These are phyloP conservation scores for Diaporthe humulicola DNA, from an alignment of 2,329 filamentous ascomycete genomes.

Conservation along the genomic window DNA sequence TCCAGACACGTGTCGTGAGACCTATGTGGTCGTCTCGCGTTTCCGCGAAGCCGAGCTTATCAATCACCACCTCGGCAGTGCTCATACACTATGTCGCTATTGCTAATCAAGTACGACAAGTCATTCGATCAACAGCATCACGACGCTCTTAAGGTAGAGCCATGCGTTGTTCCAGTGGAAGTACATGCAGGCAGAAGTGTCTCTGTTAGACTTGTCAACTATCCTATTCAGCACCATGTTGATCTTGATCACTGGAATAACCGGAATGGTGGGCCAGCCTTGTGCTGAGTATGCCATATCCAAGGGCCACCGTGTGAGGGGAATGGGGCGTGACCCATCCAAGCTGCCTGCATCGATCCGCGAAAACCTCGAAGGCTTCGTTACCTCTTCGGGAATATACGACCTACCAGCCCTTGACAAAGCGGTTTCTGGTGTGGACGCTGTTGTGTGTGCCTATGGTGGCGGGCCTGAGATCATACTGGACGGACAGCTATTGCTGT, in stretches of 20 bases:
- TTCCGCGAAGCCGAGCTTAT: not conserved
- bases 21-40: not conserved
- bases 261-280: constrained; percentile 21
- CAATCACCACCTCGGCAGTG: not conserved
- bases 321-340: not conserved
- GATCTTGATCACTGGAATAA: constrained; percentile 15
- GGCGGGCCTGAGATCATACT: not conserved
- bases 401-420: not conserved
- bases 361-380: not conserved
- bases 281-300: constrained; percentile 5
- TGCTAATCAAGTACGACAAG: not conserved
- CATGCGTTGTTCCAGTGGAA: not conserved
- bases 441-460: not conserved
- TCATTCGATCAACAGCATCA: not conserved
- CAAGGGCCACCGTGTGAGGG: constrained; percentile 11
- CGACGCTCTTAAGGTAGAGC: too few species aligned
- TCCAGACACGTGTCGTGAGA: not conserved
- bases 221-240: not conserved
- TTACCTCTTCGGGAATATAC: not conserved
- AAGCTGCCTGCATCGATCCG: constrained; percentile 1
- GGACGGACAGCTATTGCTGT: constrained; percentile 2
- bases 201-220: not conserved
- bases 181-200: not conserved
- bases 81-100: not conserved
- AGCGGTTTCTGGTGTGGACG: not conserved